These are phyloP conservation scores for Cytidiella melzeri DNA, from an alignment of 768 basidiomycete species.

Conservation along the genomic window DNA sequence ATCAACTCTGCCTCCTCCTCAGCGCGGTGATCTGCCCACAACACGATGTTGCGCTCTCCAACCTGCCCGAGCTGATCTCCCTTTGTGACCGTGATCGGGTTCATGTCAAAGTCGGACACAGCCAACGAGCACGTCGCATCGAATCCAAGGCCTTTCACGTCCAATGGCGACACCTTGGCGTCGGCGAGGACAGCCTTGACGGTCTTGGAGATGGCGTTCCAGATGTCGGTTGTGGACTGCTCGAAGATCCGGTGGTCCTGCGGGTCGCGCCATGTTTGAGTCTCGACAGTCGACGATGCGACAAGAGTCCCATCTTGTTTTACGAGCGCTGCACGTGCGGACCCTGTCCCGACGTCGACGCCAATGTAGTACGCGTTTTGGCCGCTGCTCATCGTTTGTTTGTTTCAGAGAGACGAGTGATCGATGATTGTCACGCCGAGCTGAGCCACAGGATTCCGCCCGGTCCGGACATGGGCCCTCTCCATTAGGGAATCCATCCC, in stretches of 20 bases:
- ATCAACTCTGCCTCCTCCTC: constrained; percentile 87
- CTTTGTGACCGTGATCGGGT: constrained; percentile 69
- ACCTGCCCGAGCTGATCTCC: constrained; percentile 54
- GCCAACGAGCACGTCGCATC: constrained; percentile 97
- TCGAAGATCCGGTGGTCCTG: constrained; percentile 92
- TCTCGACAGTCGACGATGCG: constrained; percentile 76
- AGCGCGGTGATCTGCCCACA: constrained; percentile 98
- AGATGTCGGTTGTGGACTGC: constrained; percentile 88
- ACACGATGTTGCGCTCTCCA: constrained; percentile 80
- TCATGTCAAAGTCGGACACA: constrained; percentile 68
- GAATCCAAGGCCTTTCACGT: constrained; percentile 85
- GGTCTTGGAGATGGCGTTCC: constrained; percentile 59
- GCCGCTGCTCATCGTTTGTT: neutral
- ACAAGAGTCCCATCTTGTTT: constrained; percentile 59
- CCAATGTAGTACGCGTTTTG: constrained; percentile 52
- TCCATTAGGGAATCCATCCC: no score
- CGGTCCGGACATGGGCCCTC: no score
- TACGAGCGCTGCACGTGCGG: constrained; percentile 82
- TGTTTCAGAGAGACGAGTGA: no score
- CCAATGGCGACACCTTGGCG: constrained; percentile 46
- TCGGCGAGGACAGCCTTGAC: constrained; percentile 57
- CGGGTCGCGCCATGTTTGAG: constrained; percentile 80
- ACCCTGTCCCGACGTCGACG: constrained; percentile 89
- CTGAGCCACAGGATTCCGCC: no score
- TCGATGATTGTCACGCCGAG: no score